Evolutionary conservation across 2,329 filamentous ascomycete species (phyloP).

Genomic region (Colletotrichum acutatum): DNA sequence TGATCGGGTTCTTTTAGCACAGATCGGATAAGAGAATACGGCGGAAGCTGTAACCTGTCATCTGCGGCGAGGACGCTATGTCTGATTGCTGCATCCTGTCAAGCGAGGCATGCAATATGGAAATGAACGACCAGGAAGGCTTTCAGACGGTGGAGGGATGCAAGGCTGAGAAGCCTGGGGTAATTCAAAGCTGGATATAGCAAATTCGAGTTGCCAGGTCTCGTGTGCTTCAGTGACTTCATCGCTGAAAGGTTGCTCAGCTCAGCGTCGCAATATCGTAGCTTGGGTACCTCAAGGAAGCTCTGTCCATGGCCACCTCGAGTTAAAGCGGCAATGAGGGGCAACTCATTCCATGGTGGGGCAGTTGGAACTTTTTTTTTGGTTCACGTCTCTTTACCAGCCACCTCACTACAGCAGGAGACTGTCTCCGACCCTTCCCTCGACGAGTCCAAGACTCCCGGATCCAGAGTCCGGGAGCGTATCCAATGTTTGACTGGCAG

Average conservation of each 20-base stretch:
- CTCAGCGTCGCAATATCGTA: conserved; percentile 19
- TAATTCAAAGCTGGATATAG: conserved; percentile 1
- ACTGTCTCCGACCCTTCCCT: not conserved
- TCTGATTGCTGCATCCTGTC: not conserved
- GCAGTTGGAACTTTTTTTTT: conserved; percentile 55
- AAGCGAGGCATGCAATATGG: not conserved
- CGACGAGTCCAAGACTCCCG: not conserved
- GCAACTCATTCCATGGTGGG: conserved; percentile 67
- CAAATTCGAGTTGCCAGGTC: conserved; percentile 1
- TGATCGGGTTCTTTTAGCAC: conserved; percentile 19
- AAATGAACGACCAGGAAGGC: not conserved
- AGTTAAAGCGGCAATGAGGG: conserved; percentile 72
- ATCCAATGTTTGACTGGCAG: conserved; percentile 24
- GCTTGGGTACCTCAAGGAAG: conserved; percentile 13
- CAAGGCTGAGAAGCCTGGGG: conserved; percentile 19
- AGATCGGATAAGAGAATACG: conserved; percentile 20
- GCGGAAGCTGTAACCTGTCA: conserved; percentile 10
- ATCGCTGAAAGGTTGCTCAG: conserved; percentile 16
- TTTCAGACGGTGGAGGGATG: not conserved
- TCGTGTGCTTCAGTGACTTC: conserved; percentile 20
- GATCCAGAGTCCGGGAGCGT: not conserved
- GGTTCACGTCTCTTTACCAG: conserved; percentile 35
- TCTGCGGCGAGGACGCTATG: conserved; percentile 7
- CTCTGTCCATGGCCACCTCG: conserved; percentile 51
- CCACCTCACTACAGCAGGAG: conserved; percentile 23